A percentile compares a stretch with the other conserved stretches of the same genome.
These are phyloP conservation scores for Hemerocallis citrina DNA, from an alignment of 106 monocot genomes.

Conservation along the genomic window DNA sequence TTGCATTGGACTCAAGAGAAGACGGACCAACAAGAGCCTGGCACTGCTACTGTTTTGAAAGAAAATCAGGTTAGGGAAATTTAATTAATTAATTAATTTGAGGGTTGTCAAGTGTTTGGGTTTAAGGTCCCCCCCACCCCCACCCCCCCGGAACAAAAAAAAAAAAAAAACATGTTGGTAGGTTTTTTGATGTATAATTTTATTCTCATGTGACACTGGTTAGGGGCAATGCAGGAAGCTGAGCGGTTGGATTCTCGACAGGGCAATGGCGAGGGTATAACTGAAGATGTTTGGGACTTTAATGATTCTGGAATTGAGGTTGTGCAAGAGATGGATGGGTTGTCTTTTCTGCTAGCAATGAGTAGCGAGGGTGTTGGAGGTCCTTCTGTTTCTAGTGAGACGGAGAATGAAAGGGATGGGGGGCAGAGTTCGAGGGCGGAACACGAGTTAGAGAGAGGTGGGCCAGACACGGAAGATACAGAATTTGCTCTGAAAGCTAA, in stretches of 20 bases:
- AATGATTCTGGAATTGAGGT: background rate
- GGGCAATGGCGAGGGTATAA: slow-evolving; percentile 5
- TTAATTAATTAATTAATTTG: background rate
- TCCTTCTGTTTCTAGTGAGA: background rate
- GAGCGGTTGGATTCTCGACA: slow-evolving; percentile 19
- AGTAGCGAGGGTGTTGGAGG: background rate
- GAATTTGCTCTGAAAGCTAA: background rate
- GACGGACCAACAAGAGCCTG: background rate
- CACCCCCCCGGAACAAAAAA: too few species aligned
- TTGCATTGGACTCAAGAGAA: background rate
- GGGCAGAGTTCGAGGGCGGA: background rate
- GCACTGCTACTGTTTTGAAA: slow-evolving; percentile 10
- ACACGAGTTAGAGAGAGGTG: background rate
- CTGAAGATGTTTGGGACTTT: background rate
- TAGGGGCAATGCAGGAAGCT: slow-evolving; percentile 85
- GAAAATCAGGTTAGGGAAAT: slow-evolving; percentile 23
- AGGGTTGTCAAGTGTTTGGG: background rate
- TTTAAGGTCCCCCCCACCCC: too few species aligned
- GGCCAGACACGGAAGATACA: background rate
- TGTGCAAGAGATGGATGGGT: background rate
- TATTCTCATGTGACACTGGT: slow-evolving; percentile 72
- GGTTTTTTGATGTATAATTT: slow-evolving; percentile 37
- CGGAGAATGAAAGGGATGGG: background rate
- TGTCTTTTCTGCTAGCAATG: background rate
- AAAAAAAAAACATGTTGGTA: slow-evolving; percentile 15